Evolutionary conservation across 148 eudicot genomes (phyloP).

Genomic region (Cornus suecica): DNA sequence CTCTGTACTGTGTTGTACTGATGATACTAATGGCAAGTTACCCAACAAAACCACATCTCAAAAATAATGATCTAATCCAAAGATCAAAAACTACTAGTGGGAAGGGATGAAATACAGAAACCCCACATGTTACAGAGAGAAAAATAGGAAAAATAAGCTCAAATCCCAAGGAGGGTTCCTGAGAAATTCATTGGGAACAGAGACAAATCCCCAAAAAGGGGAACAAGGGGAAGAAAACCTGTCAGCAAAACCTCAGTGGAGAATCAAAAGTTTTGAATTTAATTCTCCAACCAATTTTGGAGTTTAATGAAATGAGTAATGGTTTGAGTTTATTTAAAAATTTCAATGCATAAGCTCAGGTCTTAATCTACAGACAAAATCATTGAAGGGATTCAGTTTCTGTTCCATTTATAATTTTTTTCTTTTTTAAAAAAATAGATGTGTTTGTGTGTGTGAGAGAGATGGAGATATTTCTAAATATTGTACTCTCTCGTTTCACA

Average conservation of each 20-base stretch:
- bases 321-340: conserved; percentile 8
- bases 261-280: not conserved
- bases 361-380: conserved; percentile 21
- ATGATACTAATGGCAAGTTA: conserved; percentile 5
- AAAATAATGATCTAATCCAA: conserved; percentile 1
- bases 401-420: not conserved
- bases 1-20: conserved; percentile 23
- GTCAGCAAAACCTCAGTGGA: conserved; percentile 11
- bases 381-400: conserved; percentile 13
- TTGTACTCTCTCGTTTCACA: too few species aligned
- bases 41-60: conserved; percentile 6
- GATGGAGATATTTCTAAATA: not conserved
- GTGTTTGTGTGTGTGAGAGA: too few species aligned
- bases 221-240: conserved; percentile 1
- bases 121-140: conserved; percentile 24
- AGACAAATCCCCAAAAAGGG: conserved; percentile 20
- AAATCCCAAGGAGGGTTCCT: conserved; percentile 6
- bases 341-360: conserved; percentile 7
- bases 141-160: conserved; percentile 6
- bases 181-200: not conserved
- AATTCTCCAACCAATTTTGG: not conserved
- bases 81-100: conserved; percentile 17
- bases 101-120: conserved; percentile 7
- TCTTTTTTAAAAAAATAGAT: too few species aligned
- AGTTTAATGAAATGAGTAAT: conserved; percentile 1